Evolutionary conservation across 2,329 filamentous ascomycete genomes (phyloP).

Genomic region (Aphanoascus verrucosus): DNA sequence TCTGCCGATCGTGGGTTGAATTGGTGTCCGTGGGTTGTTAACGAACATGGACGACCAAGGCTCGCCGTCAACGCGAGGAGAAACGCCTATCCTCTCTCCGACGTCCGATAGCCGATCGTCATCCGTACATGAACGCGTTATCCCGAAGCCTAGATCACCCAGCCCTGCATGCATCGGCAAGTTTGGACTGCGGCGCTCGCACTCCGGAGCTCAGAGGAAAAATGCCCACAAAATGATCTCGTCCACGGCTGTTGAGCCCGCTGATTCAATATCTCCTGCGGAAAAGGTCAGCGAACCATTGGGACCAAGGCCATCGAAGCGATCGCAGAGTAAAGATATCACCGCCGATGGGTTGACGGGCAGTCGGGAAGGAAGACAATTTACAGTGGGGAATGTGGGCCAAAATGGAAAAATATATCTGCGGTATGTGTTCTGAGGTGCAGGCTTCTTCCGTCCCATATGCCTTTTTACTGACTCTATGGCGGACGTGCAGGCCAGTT

Average conservation of each 20-base stretch:
- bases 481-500: slow-evolving; percentile 6
- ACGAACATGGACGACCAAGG: slow-evolving; percentile 1
- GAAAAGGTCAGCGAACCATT: slow-evolving; percentile 42
- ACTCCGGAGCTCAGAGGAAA: slow-evolving; percentile 30
- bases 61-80: background rate
- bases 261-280: slow-evolving; percentile 16
- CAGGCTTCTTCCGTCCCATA: too few species aligned
- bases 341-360: slow-evolving; percentile 49
- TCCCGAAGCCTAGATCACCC: background rate
- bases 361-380: slow-evolving; percentile 58
- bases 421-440: slow-evolving; percentile 46
- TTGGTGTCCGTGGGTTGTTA: background rate
- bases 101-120: background rate
- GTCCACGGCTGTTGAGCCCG: slow-evolving; percentile 25
- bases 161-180: background rate
- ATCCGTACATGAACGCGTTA: background rate
- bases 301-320: slow-evolving; percentile 30
- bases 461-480: too few species aligned
- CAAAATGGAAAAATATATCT: slow-evolving; percentile 75
- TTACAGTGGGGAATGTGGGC: slow-evolving; percentile 70
- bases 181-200: slow-evolving; percentile 27
- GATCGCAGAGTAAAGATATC: slow-evolving; percentile 45
- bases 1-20: background rate
- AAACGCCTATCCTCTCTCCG: background rate
- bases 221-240: slow-evolving; percentile 24